Evolutionary conservation across 1,284 basidiomycete species (phyloP), one percentile per base, ranked within the genome.

Genomic region (Sutorius eximius): DNA sequence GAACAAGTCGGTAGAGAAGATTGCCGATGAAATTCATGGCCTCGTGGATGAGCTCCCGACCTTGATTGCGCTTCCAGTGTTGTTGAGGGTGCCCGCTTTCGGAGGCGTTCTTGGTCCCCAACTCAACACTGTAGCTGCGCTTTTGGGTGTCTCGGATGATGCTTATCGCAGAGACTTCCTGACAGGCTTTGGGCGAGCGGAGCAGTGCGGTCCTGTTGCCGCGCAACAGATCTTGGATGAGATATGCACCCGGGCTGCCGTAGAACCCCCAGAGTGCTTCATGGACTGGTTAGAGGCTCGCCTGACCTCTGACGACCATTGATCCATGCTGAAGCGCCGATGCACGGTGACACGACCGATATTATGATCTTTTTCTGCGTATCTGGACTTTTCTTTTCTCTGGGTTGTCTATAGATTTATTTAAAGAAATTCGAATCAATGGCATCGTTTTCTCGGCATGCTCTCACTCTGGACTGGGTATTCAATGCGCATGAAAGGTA

Each of bases 171-270:
- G 75, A 57, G 80, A 80, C 37, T 91, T 85, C 68, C 71, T 91
- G 41, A 73, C 81, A 37, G 89, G 89, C 18, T 91, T 90, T 65
- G 82, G 84, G 13, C 76, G 87, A 48, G 89, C 88, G 38, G 89
- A 91, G 59, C 86, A 89, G 62, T 88, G 82, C 59, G 82, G 82
- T 44, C 71, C 71, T 18, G 71, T 79, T 12, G 81, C 90, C 32
- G 85, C 79, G 1, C 76, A 78, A 61, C 78, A 78, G 32, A 75
- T 87, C 38, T 69, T 83, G 27, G 77, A 83, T 43, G 72, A 75
- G 38, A 69, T 89, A 36, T 70, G 70, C 30, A 59, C 50, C 3
- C 48, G 18, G 15, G 49, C 65, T 13, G 68, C 73, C 22, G 54
- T 58, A 9, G 70, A 71, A 42, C 53, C 63, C 5, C 71, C 73